Base-by-base conservation (phyloP, 2,329 filamentous ascomycete species). In the Microascus cirrosus region DNA sequence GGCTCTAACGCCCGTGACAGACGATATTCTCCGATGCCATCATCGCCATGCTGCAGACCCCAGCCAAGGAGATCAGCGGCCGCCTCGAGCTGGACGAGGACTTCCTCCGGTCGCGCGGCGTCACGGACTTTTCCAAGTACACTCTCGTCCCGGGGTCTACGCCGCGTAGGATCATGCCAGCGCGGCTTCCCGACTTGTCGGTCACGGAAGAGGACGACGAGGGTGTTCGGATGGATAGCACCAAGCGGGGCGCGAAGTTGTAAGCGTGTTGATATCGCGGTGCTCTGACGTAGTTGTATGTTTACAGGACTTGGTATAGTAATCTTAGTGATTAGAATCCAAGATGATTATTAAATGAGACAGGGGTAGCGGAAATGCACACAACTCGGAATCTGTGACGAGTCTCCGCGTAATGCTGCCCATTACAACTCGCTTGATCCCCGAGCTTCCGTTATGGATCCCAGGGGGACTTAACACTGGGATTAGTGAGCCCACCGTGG, bases 171-270 rank as follows among this genome's bases (percentile, higher is more conserved):
- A 95, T 95, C 62, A 92, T 95, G 88, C 90, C 90, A 0, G 73
- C 68, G 0, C 68, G 75, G 59, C 75, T 94, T 60, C 90, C 90
- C 0, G 80, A 86, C 61, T 66, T 95, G 63, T 81, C 76, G 2
- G 89, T 95, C 4, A 79, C 75, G 8, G 90, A 94, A 72, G 88
- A 95, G 70, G 83, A 86, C 60, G 90, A 95, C 65, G 89, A 95
- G 69, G 89, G 90, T 0, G 79, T 75, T 65, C 78, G 85, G 58
- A 77, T 86, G 65, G 85, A 93, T 67, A 94, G 88, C 69, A 24
- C 45, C n/a, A 70, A 67, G 55, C 48, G 57, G 10, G 63, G 59
- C 60, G 56, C 73, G 20, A 78, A 74, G 61, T 54, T 79, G 58
- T 79, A 62, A 63, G 11, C 36, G 34, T 36, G n/a, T n/a, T n/a